A percentile compares a stretch with the other conserved stretches of the same genome.
Conservation (phyloP, 2,329 filamentous ascomycete species). For the Hymenoscyphus fructigenus region DNA sequence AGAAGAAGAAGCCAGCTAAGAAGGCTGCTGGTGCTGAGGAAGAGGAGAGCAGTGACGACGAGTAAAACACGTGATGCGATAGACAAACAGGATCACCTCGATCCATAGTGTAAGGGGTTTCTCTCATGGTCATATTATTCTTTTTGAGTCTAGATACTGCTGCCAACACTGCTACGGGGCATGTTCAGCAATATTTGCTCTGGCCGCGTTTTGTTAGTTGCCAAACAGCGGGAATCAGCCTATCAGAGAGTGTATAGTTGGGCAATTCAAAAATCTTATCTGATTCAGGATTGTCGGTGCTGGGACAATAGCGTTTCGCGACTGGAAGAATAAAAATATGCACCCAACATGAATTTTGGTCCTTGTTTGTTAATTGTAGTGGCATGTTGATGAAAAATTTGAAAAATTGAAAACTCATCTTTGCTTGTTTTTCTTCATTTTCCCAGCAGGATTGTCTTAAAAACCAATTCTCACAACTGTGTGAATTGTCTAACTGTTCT, state of each 20-base stretch:
- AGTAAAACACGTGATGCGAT: slow-evolving; percentile 34
- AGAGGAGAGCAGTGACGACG: slow-evolving; percentile 40
- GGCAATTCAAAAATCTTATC: not conserved
- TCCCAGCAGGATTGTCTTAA: not conserved
- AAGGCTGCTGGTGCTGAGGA: slow-evolving; percentile 36
- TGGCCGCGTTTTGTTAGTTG: slow-evolving; percentile 20
- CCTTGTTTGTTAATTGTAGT: not conserved
- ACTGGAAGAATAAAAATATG: slow-evolving; percentile 26
- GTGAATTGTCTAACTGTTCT: not conserved
- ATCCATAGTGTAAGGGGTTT: slow-evolving; percentile 3
- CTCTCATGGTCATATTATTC: not conserved
- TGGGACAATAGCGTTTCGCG: slow-evolving; percentile 27
- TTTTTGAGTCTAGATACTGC: slow-evolving; percentile 15
- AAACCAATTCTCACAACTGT: not conserved
- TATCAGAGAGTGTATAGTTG: not conserved
- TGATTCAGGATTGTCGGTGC: slow-evolving; percentile 5
- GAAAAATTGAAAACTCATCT: not conserved
- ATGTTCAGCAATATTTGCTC: slow-evolving; percentile 25
- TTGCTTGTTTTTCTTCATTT: not conserved
- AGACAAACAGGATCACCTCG: not conserved
- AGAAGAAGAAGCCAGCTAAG: slow-evolving; percentile 55
- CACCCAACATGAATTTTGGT: slow-evolving; percentile 17
- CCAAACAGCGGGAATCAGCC: not conserved
- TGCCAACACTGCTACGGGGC: slow-evolving; percentile 27
- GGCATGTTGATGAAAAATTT: not conserved